These are phyloP conservation scores for Cinnamomum micranthum DNA, from an alignment of 164 flowering plant genomes.

Conservation along the genomic window DNA sequence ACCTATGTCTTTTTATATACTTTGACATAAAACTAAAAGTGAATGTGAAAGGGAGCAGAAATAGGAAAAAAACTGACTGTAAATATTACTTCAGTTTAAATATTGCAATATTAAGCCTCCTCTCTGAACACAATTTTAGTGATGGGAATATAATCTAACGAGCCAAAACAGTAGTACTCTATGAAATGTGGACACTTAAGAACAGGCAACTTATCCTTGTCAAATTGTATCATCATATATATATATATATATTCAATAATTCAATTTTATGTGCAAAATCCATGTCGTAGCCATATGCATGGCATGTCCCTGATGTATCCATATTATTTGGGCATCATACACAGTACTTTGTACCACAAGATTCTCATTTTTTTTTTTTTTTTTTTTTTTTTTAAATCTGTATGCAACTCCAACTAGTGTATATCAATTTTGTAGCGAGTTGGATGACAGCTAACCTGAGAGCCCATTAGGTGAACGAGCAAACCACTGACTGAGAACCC, in stretches of 20 bases:
- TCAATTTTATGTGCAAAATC: too few species aligned
- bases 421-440: neutral
- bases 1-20: too few species aligned
- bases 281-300: too few species aligned
- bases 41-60: too few species aligned
- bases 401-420: neutral
- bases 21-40: too few species aligned
- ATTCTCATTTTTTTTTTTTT: neutral
- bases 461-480: constrained; percentile 78
- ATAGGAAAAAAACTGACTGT: neutral
- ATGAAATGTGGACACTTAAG: too few species aligned
- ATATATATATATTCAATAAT: too few species aligned
- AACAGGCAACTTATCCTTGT: too few species aligned
- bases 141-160: neutral
- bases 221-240: too few species aligned
- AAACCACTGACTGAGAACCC: constrained; percentile 86
- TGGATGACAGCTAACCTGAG: constrained; percentile 48
- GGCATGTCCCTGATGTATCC: too few species aligned
- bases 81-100: neutral
- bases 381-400: neutral
- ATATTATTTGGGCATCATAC: neutral
- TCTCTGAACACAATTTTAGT: neutral
- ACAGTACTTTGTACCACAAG: neutral
- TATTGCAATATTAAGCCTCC: neutral
- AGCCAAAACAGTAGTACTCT: neutral